Evolutionary conservation across 2,329 filamentous ascomycete genomes (phyloP).

Genomic region (Daldinia sp.): DNA sequence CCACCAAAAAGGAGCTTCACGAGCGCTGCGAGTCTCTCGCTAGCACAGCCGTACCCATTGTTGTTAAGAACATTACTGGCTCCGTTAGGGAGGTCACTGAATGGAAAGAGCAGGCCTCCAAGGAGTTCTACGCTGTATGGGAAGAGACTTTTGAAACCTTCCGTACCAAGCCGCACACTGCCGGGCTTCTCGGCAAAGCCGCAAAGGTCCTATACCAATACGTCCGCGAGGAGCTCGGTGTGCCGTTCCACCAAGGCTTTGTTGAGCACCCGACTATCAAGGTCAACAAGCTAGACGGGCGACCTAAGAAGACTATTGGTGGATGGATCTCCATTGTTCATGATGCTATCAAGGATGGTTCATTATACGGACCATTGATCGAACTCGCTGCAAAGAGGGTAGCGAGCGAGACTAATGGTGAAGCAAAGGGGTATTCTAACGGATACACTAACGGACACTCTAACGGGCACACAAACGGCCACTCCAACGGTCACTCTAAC

Average conservation of each 20-base stretch:
- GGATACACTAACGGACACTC: no score
- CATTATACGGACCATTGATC: constrained; percentile 29
- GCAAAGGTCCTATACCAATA: constrained; percentile 29
- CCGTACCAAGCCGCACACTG: constrained; percentile 24
- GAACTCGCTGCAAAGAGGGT: constrained; percentile 25
- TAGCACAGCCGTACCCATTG: constrained; percentile 29
- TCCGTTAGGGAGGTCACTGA: constrained; percentile 13
- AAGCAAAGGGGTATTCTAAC: constrained; percentile 11
- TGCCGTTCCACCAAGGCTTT: constrained; percentile 40
- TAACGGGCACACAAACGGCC: no score
- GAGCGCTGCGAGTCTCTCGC: constrained; percentile 30
- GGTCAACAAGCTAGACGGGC: constrained; percentile 24
- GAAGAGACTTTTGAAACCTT: constrained; percentile 22
- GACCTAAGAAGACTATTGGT: constrained; percentile 36
- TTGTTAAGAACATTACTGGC: constrained; percentile 18
- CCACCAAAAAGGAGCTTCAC: constrained; percentile 28
- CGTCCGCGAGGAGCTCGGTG: constrained; percentile 34
- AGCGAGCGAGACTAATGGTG: constrained; percentile 15
- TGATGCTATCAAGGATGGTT: constrained; percentile 32
- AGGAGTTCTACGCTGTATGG: constrained; percentile 17
- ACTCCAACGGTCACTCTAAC: no score
- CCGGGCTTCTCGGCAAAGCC: constrained; percentile 27
- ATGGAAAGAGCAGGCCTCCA: constrained; percentile 26
- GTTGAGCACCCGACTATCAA: constrained; percentile 34
- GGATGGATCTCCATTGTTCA: constrained; percentile 38